phyloP scores from a whole-genome alignment of 2,329 filamentous ascomycete species.

The Pyrenochaeta sp. region DNA sequence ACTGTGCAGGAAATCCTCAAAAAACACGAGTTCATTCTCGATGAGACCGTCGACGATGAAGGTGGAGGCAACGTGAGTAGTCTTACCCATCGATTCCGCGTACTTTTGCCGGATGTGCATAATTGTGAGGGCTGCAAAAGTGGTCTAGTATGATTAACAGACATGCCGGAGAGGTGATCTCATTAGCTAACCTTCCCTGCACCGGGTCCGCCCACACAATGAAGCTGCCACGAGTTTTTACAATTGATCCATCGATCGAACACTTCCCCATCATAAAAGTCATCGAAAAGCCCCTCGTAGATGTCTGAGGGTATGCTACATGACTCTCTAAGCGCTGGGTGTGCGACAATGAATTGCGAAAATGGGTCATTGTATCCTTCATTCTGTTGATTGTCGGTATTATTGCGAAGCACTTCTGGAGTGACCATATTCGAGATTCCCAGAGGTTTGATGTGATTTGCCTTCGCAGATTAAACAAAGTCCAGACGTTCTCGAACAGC shows the following conservation, averaged over 20 bases:
- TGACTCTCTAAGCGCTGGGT: slow-evolving; percentile 6
- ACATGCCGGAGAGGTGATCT: neutral
- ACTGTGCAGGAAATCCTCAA: slow-evolving; percentile 17
- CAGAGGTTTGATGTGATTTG: too few relatives aligned
- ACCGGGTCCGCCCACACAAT: slow-evolving; percentile 25
- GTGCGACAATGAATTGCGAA: neutral
- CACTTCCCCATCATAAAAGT: slow-evolving; percentile 12
- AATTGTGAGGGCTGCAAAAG: slow-evolving; percentile 5
- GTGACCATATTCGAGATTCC: neutral
- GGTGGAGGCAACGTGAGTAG: slow-evolving; percentile 2
- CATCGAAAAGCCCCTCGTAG: slow-evolving; percentile 19
- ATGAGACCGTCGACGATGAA: slow-evolving; percentile 8
- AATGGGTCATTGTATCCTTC: slow-evolving; percentile 1
- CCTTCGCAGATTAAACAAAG: too few relatives aligned
- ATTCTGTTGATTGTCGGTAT: neutral
- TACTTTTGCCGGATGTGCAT: neutral
- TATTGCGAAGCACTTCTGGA: neutral
- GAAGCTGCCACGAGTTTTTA: slow-evolving; percentile 19
- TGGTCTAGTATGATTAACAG: slow-evolving; percentile 10
- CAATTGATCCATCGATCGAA: slow-evolving; percentile 17
- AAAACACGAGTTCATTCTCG: slow-evolving; percentile 7
- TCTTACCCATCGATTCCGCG: neutral
- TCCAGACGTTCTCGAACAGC: too few relatives aligned
- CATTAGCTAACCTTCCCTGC: slow-evolving; percentile 22
- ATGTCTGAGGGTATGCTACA: slow-evolving; percentile 17